A percentile compares a stretch with the other conserved stretches of the same genome.
phyloP scores from a whole-genome alignment of 495 filamentous ascomycete genomes.

The Parathielavia appendiculata region DNA sequence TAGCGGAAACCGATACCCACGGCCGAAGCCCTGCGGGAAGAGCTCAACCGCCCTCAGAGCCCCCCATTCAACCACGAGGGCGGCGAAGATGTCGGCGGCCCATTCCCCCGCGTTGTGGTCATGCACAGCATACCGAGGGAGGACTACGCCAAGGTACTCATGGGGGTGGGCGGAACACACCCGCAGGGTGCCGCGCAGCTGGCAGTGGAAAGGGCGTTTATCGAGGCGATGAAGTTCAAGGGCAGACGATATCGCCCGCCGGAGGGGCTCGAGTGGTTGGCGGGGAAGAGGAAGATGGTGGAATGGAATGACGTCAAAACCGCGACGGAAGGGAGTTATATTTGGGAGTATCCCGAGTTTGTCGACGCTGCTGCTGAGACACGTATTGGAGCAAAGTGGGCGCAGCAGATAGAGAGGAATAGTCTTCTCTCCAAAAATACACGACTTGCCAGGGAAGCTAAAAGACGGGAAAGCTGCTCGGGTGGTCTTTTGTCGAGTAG shows the following conservation, averaged over 20 bases:
- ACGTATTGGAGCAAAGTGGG: not conserved
- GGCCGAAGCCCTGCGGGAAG: too few species aligned
- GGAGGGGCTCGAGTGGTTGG: not conserved
- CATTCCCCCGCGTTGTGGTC: too few species aligned
- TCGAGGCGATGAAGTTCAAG: not conserved
- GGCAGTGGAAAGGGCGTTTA: too few species aligned
- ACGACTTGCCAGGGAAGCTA: not conserved
- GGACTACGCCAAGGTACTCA: too few species aligned
- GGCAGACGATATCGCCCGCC: too few species aligned
- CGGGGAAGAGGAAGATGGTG: not conserved
- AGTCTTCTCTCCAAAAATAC: not conserved
- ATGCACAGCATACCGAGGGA: too few species aligned
- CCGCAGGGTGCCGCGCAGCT: too few species aligned
- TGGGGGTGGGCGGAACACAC: too few species aligned
- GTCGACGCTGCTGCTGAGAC: not conserved
- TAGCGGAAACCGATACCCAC: too few species aligned
- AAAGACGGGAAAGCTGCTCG: not conserved
- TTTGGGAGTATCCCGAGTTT: conserved; percentile 4
- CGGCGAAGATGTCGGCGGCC: too few species aligned
- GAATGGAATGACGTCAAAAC: not conserved
- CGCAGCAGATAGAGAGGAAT: not conserved
- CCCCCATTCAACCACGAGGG: too few species aligned
- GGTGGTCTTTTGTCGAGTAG: conserved; percentile 1
- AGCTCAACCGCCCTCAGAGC: too few species aligned
- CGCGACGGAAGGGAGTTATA: not conserved